Base-by-base conservation (phyloP, 2,329 filamentous ascomycete genomes). In the Arthrobotrys megalospora region DNA sequence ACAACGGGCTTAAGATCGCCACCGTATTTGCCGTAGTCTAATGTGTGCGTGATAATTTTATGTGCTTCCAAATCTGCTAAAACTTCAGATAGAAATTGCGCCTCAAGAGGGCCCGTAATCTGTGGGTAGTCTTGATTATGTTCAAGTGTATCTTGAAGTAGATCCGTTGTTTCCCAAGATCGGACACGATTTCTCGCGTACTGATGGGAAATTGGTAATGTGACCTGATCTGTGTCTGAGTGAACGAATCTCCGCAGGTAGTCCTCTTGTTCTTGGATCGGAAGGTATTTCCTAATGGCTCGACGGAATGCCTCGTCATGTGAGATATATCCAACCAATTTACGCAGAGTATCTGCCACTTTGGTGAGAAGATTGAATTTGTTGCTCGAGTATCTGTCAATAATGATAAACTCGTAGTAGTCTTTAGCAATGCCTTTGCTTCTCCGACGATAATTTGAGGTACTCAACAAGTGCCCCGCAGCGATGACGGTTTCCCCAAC, bases 151-250 rank as follows among this genome's bases (percentile, higher is more conserved):
- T 53, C 50, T 1, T 12, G 50, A 34, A 53, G 32, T 34, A 28
- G 19, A 14, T 38, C n/a, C 36, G 52, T 36, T 0, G 52, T 19
- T 2, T 55, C 32, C 52, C 52, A 55, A 19, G 2, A 55, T n/a
- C 52, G 52, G 32, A 38, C 14, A 55, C 52, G 52, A 28, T 38
- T 55, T 14, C 32, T 3, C 6, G 36, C 10, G 36, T 55, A 55
- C 4, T 7, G 14, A n/a, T 4, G 34, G 8, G 52, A 11, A 32
- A 8, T 11, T 11, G 52, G 32, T 6, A 12, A 28, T 28, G 24
- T 14, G 8, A 4, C 12, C 12, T 38, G 12, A 10, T 11, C 10
- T 16, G 28, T n/a, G n/a, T 38, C 28, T 19, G 6, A 28, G 2
- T 16, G 52, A 12, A 5, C 16, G n/a, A 10, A 38, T 2, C 36